Percentiles rank a stretch among this genome's conserved stretches.
Conservation (phyloP, 306 rosid genomes). For the Malus fusca region DNA sequence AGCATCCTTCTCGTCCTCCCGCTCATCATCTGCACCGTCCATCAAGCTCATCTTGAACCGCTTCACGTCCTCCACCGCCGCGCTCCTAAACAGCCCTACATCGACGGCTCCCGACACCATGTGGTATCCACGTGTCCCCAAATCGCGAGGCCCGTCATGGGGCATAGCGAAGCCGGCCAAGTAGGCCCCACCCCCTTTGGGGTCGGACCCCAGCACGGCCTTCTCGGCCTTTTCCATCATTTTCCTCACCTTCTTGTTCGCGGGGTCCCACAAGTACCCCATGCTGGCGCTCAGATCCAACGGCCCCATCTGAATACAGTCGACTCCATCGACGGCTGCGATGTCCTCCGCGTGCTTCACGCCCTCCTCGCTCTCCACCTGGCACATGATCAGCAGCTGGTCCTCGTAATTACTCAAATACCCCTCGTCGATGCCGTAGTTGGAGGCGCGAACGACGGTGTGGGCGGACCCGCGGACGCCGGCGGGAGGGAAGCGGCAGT, state of each 20-base stretch:
- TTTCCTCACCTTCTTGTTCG: constrained; percentile 58
- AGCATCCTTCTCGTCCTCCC: constrained; percentile 29
- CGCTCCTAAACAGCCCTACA: constrained; percentile 50
- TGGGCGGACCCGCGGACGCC: constrained; percentile 83
- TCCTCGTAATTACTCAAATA: constrained; percentile 53
- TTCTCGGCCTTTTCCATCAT: constrained; percentile 50
- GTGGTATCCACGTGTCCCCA: constrained; percentile 57
- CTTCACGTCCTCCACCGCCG: constrained; percentile 58
- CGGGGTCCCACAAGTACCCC: constrained; percentile 74
- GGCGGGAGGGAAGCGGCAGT: constrained; percentile 54
- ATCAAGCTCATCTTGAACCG: constrained; percentile 36
- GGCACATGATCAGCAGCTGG: constrained; percentile 65
- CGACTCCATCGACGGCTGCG: constrained; percentile 66
- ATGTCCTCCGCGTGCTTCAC: constrained; percentile 40
- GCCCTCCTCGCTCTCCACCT: constrained; percentile 50
- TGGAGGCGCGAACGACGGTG: constrained; percentile 60
- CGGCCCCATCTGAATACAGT: constrained; percentile 82
- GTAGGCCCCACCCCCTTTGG: constrained; percentile 34
- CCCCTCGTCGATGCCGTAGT: constrained; percentile 69
- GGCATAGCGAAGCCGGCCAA: constrained; percentile 53
- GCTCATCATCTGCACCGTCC: constrained; percentile 33
- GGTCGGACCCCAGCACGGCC: constrained; percentile 35
- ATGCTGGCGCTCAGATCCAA: constrained; percentile 75
- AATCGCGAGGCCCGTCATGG: constrained; percentile 40
- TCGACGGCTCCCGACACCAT: constrained; percentile 66